A percentile compares a stretch with the other conserved stretches of the same genome.
phyloP scores from a whole-genome alignment of 208 protist genomes.

The Trypanosoma boissoni region DNA sequence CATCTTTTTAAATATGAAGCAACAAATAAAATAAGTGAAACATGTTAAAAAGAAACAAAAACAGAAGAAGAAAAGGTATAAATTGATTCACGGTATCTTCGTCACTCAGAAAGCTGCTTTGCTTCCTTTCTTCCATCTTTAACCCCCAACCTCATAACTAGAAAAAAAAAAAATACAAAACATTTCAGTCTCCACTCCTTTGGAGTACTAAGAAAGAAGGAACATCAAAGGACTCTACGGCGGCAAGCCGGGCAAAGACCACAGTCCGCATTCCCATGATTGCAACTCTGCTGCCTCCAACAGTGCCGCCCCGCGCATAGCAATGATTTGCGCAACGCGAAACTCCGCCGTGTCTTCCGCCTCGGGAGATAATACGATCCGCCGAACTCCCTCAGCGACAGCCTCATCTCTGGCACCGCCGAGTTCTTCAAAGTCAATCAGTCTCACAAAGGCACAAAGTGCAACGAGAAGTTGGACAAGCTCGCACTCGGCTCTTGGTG shows the following conservation, averaged over 20 bases:
- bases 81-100: too few relatives aligned
- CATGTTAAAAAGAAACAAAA: too few relatives aligned
- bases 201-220: neutral
- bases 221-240: neutral
- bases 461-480: conserved; percentile 39
- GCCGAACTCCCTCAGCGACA: conserved; percentile 11
- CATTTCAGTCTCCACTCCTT: neutral
- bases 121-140: neutral
- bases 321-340: conserved; percentile 19
- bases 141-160: conserved; percentile 17
- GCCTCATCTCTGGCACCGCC: conserved; percentile 1
- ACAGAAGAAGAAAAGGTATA: too few relatives aligned
- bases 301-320: conserved; percentile 7
- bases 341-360: conserved; percentile 10
- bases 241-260: neutral
- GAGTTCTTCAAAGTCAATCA: conserved; percentile 27
- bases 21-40: too few relatives aligned
- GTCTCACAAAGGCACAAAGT: conserved; percentile 33
- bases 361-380: conserved; percentile 16
- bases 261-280: neutral
- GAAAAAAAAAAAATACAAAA: conserved; percentile 21
- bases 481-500: conserved; percentile 26
- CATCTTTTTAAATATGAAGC: too few relatives aligned
- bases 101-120: too few relatives aligned
- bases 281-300: neutral